Conservation (phyloP, 306 rosid genomes). For the Lupinus albus region DNA sequence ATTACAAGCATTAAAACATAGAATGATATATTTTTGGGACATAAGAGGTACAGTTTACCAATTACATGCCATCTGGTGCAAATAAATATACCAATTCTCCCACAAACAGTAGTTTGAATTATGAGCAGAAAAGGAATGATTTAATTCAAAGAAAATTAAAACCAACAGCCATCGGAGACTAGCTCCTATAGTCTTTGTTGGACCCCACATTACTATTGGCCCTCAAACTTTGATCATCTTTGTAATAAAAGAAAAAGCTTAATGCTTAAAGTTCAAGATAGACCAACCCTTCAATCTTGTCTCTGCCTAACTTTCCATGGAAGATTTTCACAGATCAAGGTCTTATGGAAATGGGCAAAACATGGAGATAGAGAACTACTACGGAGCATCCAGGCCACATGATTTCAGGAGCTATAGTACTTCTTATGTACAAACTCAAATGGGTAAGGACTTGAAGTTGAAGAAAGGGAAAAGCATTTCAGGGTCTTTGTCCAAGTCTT, state of each 20-base stretch:
- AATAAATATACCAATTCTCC: background rate
- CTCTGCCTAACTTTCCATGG: conserved; percentile 53
- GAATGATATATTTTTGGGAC: too few species aligned
- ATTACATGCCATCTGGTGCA: too few species aligned
- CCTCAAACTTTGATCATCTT: conserved; percentile 24
- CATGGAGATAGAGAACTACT: conserved; percentile 70
- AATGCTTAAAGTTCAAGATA: conserved; percentile 9
- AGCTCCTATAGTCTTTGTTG: conserved; percentile 35
- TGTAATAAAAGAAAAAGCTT: conserved; percentile 10
- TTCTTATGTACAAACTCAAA: conserved; percentile 60
- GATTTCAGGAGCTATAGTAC: conserved; percentile 62
- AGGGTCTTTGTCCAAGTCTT: conserved; percentile 59
- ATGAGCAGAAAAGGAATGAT: conserved; percentile 20
- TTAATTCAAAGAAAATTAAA: conserved; percentile 26
- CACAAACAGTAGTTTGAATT: conserved; percentile 14
- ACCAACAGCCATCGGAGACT: conserved; percentile 38
- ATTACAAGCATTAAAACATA: too few species aligned
- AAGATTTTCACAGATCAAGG: conserved; percentile 61
- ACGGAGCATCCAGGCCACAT: conserved; percentile 58
- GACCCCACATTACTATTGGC: conserved; percentile 40
- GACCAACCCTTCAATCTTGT: background rate
- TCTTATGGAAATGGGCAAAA: conserved; percentile 54
- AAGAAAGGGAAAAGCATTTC: conserved; percentile 71
- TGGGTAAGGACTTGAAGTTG: conserved; percentile 50
- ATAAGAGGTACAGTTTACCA: too few species aligned